phyloP scores from a whole-genome alignment of 2,329 filamentous ascomycete genomes.

The Aspergillus pseudoviridinutans region DNA sequence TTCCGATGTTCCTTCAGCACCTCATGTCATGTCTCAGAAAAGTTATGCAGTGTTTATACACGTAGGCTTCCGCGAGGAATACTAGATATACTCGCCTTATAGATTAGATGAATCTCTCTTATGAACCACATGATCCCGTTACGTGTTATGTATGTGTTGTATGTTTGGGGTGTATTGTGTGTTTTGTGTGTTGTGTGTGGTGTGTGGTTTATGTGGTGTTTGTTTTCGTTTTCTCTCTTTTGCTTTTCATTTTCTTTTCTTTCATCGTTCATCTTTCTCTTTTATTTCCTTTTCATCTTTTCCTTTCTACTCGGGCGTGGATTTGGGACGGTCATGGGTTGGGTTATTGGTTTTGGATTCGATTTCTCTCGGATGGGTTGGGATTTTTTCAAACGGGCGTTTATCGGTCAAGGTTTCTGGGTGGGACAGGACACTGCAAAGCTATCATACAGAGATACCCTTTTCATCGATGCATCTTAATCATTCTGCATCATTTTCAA shows the following conservation, averaged over 20 bases:
- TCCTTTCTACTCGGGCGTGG: slow-evolving; percentile 7
- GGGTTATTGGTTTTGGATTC: slow-evolving; percentile 5
- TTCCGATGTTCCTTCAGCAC: slow-evolving; percentile 14
- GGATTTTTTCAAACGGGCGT: slow-evolving; percentile 2
- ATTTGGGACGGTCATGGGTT: not conserved
- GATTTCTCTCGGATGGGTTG: slow-evolving; percentile 1
- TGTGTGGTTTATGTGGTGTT: slow-evolving; percentile 17
- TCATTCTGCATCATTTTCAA: not conserved
- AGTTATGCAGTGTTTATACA: slow-evolving; percentile 28
- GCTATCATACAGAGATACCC: not conserved
- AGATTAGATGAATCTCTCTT: slow-evolving; percentile 37
- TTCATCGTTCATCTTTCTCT: slow-evolving; percentile 4
- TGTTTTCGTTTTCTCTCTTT: slow-evolving; percentile 13
- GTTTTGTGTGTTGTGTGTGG: slow-evolving; percentile 15
- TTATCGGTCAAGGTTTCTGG: slow-evolving; percentile 1
- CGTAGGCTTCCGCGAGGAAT: slow-evolving; percentile 27
- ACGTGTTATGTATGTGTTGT: slow-evolving; percentile 28
- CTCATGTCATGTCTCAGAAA: slow-evolving; percentile 21
- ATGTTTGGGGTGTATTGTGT: slow-evolving; percentile 20
- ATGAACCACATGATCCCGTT: slow-evolving; percentile 30
- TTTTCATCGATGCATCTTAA: not conserved
- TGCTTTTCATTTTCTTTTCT: slow-evolving; percentile 3
- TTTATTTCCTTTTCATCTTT: slow-evolving; percentile 6
- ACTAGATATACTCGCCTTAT: slow-evolving; percentile 26
- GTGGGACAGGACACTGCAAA: not conserved